Base-by-base conservation (phyloP, 441 rosid genomes). In the Adansonia rubrostipa region DNA sequence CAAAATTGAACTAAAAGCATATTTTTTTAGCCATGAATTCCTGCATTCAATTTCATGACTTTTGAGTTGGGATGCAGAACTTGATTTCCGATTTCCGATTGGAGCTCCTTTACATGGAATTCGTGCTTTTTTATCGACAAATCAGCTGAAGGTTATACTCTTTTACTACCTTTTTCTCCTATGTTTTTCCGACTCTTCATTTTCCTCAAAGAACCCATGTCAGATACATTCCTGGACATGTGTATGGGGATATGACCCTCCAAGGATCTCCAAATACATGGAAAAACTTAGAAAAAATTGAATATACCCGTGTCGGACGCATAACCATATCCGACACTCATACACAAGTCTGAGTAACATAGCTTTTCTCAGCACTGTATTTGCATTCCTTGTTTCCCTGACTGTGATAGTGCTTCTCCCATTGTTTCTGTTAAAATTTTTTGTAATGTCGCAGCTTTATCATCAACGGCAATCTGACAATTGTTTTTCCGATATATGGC, bases 21-120 rank as follows among this genome's bases (percentile, higher is more conserved):
- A 22, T 75, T 74, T 65, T 40, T 62, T 63, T 67, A 62, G 54
- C 50, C 9, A 22, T 36, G 9, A 7, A 45, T 50, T 67, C 73
- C 70, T 74, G 47, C 19, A 9, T 70, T 44, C 56, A 61, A 20
- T 40, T 80, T 85, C 42, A 71, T 71, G 71, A 68, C 51, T 77
- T 73, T 36, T 74, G 53, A 19, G 24, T 78, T 75, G 48, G 40
- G 78, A 74, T 87, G 86, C 91, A 96, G 99, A 94, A 88, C 99
- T 96, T 77, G 99, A 96, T 86, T 96, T 96, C 75, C 92, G 98
- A 75, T 96, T 93, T 84, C 94, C 89, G 33, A 64, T 93, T 71
- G 99, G 99, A 62, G 98, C 99, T 89, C 99, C 99, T 6, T 77
- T 96, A 63, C 99, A 96, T 14, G 99, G 98, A 68, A 96, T 96